Conservation (phyloP, 2,329 filamentous ascomycete species). For the Periconia digitata region DNA sequence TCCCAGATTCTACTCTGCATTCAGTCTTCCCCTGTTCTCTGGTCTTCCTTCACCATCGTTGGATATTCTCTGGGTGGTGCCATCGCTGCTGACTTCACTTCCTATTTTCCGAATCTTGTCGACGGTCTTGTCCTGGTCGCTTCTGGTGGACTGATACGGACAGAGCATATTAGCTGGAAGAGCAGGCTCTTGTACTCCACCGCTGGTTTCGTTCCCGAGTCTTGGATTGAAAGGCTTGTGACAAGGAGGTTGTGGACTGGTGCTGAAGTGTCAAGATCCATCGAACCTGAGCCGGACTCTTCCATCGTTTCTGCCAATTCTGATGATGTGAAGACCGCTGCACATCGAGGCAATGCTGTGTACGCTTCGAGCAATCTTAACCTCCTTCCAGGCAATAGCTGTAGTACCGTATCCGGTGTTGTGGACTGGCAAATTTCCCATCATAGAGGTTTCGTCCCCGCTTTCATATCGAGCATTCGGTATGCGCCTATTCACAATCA, state of each 20-base stretch:
- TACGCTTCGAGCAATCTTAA: conserved; percentile 21
- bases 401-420: conserved; percentile 62
- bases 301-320: conserved; percentile 15
- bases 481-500: conserved; percentile 69
- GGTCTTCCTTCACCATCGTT: conserved; percentile 65
- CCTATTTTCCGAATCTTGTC: conserved; percentile 69
- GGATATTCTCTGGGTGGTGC: conserved; percentile 83
- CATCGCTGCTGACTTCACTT: conserved; percentile 69
- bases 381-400: conserved; percentile 55
- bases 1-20: conserved; percentile 72
- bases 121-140: conserved; percentile 74
- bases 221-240: conserved; percentile 53
- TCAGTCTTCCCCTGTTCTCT: conserved; percentile 64
- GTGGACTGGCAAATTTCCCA: conserved; percentile 69
- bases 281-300: conserved; percentile 29
- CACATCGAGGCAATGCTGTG: conserved; percentile 18
- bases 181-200: conserved; percentile 65
- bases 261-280: conserved; percentile 15
- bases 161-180: conserved; percentile 60
- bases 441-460: conserved; percentile 67
- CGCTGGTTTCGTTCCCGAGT: conserved; percentile 62
- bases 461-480: conserved; percentile 72
- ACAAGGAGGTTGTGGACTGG: conserved; percentile 34
- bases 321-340: conserved; percentile 6
- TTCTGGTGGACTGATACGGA: conserved; percentile 74